Percentiles rank a stretch among this genome's conserved stretches.
Evolutionary conservation across 2,329 filamentous ascomycete species (phyloP).

Genomic region (Aspergillus luchuensis): DNA sequence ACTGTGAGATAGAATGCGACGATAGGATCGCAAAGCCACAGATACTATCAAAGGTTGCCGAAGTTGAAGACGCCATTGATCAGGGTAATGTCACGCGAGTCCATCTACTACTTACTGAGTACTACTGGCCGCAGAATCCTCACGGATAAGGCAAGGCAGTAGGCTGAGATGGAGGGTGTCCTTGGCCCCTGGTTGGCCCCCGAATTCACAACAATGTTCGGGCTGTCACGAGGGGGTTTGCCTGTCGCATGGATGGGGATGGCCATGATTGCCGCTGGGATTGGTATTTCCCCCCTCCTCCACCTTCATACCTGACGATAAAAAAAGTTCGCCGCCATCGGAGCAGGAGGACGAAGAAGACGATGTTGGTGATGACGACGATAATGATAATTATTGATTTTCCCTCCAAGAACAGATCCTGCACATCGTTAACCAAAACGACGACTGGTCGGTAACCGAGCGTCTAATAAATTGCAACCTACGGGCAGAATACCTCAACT

Average conservation of each 20-base stretch:
- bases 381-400: neutral
- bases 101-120: neutral
- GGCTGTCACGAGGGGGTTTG: conserved; percentile 18
- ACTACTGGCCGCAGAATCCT: neutral
- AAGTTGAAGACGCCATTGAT: neutral
- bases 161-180: conserved; percentile 14
- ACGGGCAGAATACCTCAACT: neutral
- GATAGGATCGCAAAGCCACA: neutral
- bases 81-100: neutral
- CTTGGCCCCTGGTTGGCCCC: conserved; percentile 16
- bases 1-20: neutral
- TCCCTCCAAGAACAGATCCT: neutral
- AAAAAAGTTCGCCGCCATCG: neutral
- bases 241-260: conserved; percentile 17
- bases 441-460: conserved; percentile 7
- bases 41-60: neutral
- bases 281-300: neutral
- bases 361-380: neutral
- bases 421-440: neutral
- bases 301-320: neutral
- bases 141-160: neutral
- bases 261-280: neutral
- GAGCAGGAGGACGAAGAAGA: neutral
- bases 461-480: neutral
- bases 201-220: conserved; percentile 3